phyloP scores from a whole-genome alignment of 2,329 filamentous ascomycete genomes.

The Dendrostoma leiphaemia region DNA sequence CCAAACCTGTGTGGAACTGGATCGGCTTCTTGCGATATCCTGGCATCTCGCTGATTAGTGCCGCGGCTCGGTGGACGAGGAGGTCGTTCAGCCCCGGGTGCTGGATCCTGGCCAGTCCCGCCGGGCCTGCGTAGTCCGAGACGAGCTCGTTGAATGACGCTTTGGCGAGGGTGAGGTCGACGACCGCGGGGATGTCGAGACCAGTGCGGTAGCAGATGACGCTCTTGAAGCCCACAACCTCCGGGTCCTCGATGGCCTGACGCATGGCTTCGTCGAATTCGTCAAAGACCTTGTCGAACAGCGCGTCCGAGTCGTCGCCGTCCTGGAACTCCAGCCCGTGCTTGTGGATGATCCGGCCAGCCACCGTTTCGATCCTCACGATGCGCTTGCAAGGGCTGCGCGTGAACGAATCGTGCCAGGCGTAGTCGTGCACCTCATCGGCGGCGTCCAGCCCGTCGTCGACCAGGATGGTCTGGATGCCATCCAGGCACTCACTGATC shows the following conservation, averaged over 20 bases:
- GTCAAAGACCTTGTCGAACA: slow-evolving; percentile 43
- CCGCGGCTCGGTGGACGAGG: slow-evolving; percentile 63
- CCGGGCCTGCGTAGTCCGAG: slow-evolving; percentile 26
- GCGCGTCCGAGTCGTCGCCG: slow-evolving; percentile 37
- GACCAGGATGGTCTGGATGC: slow-evolving; percentile 73
- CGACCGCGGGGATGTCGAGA: slow-evolving; percentile 52
- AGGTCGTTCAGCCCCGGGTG: slow-evolving; percentile 67
- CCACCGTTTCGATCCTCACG: slow-evolving; percentile 73
- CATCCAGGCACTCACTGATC: slow-evolving; percentile 62
- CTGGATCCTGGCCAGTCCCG: slow-evolving; percentile 53
- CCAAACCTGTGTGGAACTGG: slow-evolving; percentile 81
- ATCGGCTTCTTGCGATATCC: slow-evolving; percentile 63
- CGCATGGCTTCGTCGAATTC: slow-evolving; percentile 53
- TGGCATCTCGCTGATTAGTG: slow-evolving; percentile 49
- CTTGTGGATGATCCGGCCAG: slow-evolving; percentile 57
- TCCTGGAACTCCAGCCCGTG: slow-evolving; percentile 32
- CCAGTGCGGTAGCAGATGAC: slow-evolving; percentile 81
- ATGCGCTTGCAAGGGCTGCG: slow-evolving; percentile 67
- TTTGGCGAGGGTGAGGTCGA: slow-evolving; percentile 40
- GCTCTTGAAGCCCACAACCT: slow-evolving; percentile 79
- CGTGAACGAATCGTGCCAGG: slow-evolving; percentile 66
- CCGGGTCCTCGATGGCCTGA: slow-evolving; percentile 58
- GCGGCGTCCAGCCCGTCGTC: slow-evolving; percentile 68
- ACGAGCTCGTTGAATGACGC: slow-evolving; percentile 38
- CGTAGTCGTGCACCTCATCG: slow-evolving; percentile 55